Base-by-base conservation (phyloP, 805 yeast species). In the Cyberlindnera veronae region DNA sequence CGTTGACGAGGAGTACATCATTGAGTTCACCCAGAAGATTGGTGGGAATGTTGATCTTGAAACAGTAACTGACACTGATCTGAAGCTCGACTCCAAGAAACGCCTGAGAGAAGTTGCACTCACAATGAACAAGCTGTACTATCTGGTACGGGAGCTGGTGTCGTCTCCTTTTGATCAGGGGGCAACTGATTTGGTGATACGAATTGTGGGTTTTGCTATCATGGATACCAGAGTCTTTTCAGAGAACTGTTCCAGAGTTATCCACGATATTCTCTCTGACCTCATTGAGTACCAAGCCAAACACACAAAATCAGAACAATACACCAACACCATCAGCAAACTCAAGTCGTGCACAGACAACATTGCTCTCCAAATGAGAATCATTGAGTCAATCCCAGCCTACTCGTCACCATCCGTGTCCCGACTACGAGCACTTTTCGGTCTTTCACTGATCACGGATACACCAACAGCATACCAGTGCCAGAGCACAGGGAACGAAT, bases 141-240 rank as follows among this genome's bases (percentile, higher is more conserved):
- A 42, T 20, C 29, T 46, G 2, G 20, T 38, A 4, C 35, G 22
- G 13, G 22, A 13, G 19, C 10, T 46, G 10, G 24, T 20, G 3
- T 11, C 6, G 11, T 28, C 31, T 3, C 14, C 20, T 2, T 35
- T 17, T 30, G 26, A 26, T 11, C 28, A 32, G 4, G 19, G 20
- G 6, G 7, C 29, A 2, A 38, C 34, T 4, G n/a, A 29, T 10
- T 3, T 11, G 5, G 16, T 36, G 23, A 33, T 42, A 2, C 11
- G 18, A 12, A 20, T 35, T 2, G 5, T 46, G 20, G 50, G 47
- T 2, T 36, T 22, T 34, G 6, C 41, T 1, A 39, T 46, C 39
- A 46, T 46, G 47, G 50, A 46, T 18, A 22, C 36, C 4, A 32
- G 46, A 15, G 39, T 46, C 6, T 32, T 27, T 27, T 16, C 31